These are phyloP conservation scores for Hypomontagnella monticulosa DNA, from an alignment of 495 filamentous ascomycete species.

Conservation along the genomic window DNA sequence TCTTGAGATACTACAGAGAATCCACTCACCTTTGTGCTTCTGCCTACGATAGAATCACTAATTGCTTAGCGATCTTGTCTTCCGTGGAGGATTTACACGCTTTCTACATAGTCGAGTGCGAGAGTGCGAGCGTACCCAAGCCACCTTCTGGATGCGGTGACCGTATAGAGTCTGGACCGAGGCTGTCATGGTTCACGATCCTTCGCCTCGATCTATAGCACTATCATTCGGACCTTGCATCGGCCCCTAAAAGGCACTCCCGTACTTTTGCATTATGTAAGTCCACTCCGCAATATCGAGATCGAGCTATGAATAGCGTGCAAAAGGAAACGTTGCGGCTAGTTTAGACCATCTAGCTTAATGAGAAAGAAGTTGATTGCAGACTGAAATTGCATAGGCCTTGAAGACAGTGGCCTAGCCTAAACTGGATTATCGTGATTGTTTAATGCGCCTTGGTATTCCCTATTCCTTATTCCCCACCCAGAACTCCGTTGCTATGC, in stretches of 20 bases:
- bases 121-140: not conserved
- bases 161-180: not conserved
- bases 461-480: slow-evolving; percentile 3
- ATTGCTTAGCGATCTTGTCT: too few species aligned
- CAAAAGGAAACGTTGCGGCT: too few species aligned
- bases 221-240: not conserved
- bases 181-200: slow-evolving; percentile 12
- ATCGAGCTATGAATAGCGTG: not conserved
- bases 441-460: slow-evolving; percentile 43
- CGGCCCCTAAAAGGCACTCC: not conserved
- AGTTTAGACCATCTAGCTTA: too few species aligned
- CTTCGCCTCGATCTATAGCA: not conserved
- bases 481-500: slow-evolving; percentile 45
- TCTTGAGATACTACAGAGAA: too few species aligned
- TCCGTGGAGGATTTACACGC: not conserved
- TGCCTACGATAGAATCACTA: too few species aligned
- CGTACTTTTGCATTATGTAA: too few species aligned
- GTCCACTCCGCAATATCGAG: too few species aligned
- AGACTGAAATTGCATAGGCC: slow-evolving; percentile 1
- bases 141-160: slow-evolving; percentile 4
- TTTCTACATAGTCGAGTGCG: slow-evolving; percentile 1
- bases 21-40: too few species aligned
- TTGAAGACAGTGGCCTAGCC: not conserved
- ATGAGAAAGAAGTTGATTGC: too few species aligned
- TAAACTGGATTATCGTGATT: slow-evolving; percentile 11